phyloP scores from a whole-genome alignment of 2,329 filamentous ascomycete genomes.

The Diaporthe caulivora region DNA sequence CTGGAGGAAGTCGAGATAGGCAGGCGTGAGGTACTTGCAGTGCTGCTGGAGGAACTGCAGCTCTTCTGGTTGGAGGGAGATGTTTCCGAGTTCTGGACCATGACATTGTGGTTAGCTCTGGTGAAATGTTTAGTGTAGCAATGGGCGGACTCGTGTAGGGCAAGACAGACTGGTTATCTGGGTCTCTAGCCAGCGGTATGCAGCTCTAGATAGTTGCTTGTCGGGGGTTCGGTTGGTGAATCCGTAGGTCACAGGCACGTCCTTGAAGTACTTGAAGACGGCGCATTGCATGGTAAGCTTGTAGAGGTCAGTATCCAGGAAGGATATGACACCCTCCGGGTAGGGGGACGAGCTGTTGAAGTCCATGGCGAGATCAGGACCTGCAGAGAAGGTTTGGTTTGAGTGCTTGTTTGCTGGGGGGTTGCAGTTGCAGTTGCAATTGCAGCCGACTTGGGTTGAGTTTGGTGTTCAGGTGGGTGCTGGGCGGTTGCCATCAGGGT shows the following conservation, averaged over 20 bases:
- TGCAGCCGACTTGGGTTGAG: background rate
- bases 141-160: slow-evolving; percentile 32
- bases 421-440: background rate
- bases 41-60: slow-evolving; percentile 80
- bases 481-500: background rate
- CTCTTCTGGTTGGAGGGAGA: slow-evolving; percentile 84
- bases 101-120: background rate
- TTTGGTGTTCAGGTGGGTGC: background rate
- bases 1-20: slow-evolving; percentile 85
- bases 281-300: slow-evolving; percentile 99
- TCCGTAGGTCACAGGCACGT: slow-evolving; percentile 86
- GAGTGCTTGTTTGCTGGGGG: background rate
- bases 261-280: slow-evolving; percentile 90
- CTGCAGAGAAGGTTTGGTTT: background rate
- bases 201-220: slow-evolving; percentile 87
- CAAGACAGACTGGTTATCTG: slow-evolving; percentile 81
- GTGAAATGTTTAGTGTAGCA: background rate
- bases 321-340: slow-evolving; percentile 83
- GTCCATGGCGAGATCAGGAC: slow-evolving; percentile 61
- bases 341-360: slow-evolving; percentile 76
- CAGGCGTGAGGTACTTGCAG: slow-evolving; percentile 82
- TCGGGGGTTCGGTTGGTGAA: slow-evolving; percentile 97
- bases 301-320: slow-evolving; percentile 88
- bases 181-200: slow-evolving; percentile 85
- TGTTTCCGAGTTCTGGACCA: slow-evolving; percentile 79